A percentile compares a stretch with the other conserved stretches of the same genome.
phyloP scores from a whole-genome alignment of 768 basidiomycete genomes.

The Lactarius hatsudake region DNA sequence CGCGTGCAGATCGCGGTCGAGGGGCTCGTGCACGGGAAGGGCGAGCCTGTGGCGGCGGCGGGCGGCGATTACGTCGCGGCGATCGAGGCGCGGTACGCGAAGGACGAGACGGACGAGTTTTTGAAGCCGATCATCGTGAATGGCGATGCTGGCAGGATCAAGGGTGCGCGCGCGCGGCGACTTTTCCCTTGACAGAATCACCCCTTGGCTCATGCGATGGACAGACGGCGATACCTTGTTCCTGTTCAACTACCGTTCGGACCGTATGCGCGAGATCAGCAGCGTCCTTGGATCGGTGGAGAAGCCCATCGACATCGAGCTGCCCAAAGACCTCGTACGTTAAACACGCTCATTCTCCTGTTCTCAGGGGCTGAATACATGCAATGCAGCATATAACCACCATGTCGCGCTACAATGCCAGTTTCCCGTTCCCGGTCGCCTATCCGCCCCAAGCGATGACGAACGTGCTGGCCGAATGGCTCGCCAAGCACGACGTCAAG shows the following conservation, averaged over 20 bases:
- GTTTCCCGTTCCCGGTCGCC: slow-evolving; percentile 85
- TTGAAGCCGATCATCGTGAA: slow-evolving; percentile 91
- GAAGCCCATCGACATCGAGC: slow-evolving; percentile 77
- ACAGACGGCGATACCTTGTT: slow-evolving; percentile 85
- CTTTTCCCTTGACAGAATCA: too few species aligned
- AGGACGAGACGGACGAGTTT: slow-evolving; percentile 92
- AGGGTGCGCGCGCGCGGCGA: slow-evolving; percentile 56
- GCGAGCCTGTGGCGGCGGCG: slow-evolving; percentile 61
- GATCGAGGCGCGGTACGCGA: slow-evolving; percentile 72
- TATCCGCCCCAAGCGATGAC: slow-evolving; percentile 95
- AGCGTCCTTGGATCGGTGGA: slow-evolving; percentile 76
- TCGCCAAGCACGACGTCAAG: slow-evolving; percentile 71
- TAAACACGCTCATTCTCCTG: not conserved
- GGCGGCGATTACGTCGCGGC: slow-evolving; percentile 58
- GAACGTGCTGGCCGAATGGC: slow-evolving; percentile 93
- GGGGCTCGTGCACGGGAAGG: slow-evolving; percentile 61
- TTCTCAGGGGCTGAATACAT: not conserved
- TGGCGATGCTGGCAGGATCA: slow-evolving; percentile 73
- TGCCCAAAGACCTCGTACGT: slow-evolving; percentile 79
- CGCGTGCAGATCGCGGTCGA: slow-evolving; percentile 87
- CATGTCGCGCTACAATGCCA: slow-evolving; percentile 91
- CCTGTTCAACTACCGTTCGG: slow-evolving; percentile 97
- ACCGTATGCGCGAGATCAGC: slow-evolving; percentile 92
- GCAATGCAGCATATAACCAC: slow-evolving; percentile 85
- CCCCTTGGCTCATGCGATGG: not conserved